A percentile compares a stretch with the other conserved stretches of the same genome.
Conservation (phyloP, 352 stramenopile species). For the Pythium monospermum region DNA sequence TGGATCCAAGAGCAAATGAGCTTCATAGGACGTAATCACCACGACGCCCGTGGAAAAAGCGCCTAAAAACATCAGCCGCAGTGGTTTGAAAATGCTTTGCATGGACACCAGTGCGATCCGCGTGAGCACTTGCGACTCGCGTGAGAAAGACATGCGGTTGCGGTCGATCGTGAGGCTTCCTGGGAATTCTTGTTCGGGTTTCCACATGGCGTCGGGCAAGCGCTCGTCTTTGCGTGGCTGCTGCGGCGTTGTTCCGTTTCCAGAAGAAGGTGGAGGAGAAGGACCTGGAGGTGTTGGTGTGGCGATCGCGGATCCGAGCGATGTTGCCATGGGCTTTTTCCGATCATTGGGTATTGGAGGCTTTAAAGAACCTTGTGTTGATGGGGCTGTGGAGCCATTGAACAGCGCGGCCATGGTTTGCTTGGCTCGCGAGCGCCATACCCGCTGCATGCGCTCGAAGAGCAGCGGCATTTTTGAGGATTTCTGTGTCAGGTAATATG, state of each 20-base stretch:
- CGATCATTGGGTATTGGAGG: not conserved
- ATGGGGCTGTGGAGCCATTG: not conserved
- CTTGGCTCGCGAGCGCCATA: conserved; percentile 11
- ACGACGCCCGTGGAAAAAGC: conserved; percentile 42
- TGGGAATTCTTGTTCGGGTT: conserved; percentile 52
- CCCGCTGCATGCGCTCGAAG: conserved; percentile 17
- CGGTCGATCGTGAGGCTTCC: conserved; percentile 35
- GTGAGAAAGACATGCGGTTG: conserved; percentile 26
- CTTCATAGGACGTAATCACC: conserved; percentile 44
- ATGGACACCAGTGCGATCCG: conserved; percentile 41
- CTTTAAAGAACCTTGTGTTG: not conserved
- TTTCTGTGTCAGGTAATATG: not conserved
- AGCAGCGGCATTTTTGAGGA: conserved; percentile 4
- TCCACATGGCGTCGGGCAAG: conserved; percentile 52
- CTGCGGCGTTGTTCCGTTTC: not conserved
- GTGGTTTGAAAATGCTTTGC: conserved; percentile 40
- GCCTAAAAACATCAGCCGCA: conserved; percentile 37
- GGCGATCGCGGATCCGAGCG: not conserved
- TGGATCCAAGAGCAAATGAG: conserved; percentile 34
- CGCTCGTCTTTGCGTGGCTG: conserved; percentile 12
- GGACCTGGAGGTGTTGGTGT: not conserved
- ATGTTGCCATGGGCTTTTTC: not conserved
- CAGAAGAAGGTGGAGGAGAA: no score
- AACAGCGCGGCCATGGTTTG: conserved; percentile 4
- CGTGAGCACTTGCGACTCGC: conserved; percentile 40